Evolutionary conservation across 2,329 filamentous ascomycete species (phyloP).

Genomic region (Arthrobotrys pseudoclavata): DNA sequence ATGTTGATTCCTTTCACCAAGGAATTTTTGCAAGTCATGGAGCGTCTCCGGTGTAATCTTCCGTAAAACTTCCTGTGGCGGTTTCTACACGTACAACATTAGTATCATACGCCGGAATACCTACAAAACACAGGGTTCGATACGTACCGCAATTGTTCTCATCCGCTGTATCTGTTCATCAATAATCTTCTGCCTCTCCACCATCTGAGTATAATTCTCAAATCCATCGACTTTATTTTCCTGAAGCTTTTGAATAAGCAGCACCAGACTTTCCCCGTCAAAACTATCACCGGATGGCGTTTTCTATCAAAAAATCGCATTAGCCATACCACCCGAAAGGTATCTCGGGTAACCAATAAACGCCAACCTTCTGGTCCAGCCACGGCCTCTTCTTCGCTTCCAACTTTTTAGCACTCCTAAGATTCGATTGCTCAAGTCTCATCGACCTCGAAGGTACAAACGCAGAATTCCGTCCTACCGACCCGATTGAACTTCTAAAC

Average conservation of each 20-base stretch:
- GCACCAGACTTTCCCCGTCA: constrained; percentile 35
- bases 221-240: constrained; percentile 54
- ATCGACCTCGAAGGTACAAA: constrained; percentile 23
- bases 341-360: not conserved
- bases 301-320: constrained; percentile 9
- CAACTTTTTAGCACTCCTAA: not conserved
- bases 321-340: not conserved
- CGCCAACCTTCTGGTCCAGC: constrained; percentile 40
- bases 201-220: constrained; percentile 47
- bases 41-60: constrained; percentile 36
- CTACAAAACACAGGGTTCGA: not conserved
- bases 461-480: not conserved
- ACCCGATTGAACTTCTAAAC: constrained; percentile 13
- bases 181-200: constrained; percentile 42
- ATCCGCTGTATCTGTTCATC: constrained; percentile 36
- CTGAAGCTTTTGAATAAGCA: constrained; percentile 45
- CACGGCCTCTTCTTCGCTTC: constrained; percentile 31
- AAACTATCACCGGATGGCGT: constrained; percentile 28
- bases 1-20: constrained; percentile 9
- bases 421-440: constrained; percentile 34
- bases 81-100: constrained; percentile 31
- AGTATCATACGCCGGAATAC: not conserved
- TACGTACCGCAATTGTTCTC: constrained; percentile 5
- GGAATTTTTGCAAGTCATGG: constrained; percentile 37
- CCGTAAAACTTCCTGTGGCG: constrained; percentile 32